phyloP scores from a whole-genome alignment of 345 rosid genomes.

The Pistacia atlantica region DNA sequence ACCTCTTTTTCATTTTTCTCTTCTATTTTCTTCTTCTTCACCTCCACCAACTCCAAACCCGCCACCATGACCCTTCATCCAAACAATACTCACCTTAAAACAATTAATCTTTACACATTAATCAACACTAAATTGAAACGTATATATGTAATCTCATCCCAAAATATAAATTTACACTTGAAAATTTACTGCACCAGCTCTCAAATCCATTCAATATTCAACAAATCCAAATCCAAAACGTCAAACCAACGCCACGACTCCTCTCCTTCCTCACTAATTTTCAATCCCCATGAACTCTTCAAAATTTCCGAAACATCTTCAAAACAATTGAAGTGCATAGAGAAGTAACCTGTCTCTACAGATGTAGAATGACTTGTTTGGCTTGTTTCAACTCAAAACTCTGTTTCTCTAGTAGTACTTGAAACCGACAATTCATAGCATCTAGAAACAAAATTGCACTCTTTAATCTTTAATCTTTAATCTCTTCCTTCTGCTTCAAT shows the following conservation, averaged over 20 bases:
- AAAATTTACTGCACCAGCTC: conserved; percentile 38
- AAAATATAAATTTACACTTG: no score
- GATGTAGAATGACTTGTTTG: conserved; percentile 70
- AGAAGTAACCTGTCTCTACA: conserved; percentile 86
- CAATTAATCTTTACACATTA: not conserved
- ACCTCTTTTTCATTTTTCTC: no score
- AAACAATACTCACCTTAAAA: no score
- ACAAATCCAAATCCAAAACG: conserved; percentile 24
- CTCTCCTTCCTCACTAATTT: conserved; percentile 20
- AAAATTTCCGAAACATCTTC: conserved; percentile 32
- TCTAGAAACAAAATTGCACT: conserved; percentile 77
- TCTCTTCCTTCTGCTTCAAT: conserved; percentile 86
- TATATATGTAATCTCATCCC: no score
- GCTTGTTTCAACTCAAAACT: conserved; percentile 80
- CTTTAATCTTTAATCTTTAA: conserved; percentile 54
- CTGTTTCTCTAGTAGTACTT: conserved; percentile 54
- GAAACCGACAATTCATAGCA: conserved; percentile 53
- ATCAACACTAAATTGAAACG: not conserved
- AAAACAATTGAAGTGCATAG: conserved; percentile 25
- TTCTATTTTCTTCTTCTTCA: no score
- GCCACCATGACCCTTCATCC: no score
- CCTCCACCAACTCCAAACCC: no score
- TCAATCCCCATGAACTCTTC: conserved; percentile 39
- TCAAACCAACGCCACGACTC: conserved; percentile 12
- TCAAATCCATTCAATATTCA: conserved; percentile 49